phyloP scores from a whole-genome alignment of 768 basidiomycete genomes.

The Tulasnella sp. region DNA sequence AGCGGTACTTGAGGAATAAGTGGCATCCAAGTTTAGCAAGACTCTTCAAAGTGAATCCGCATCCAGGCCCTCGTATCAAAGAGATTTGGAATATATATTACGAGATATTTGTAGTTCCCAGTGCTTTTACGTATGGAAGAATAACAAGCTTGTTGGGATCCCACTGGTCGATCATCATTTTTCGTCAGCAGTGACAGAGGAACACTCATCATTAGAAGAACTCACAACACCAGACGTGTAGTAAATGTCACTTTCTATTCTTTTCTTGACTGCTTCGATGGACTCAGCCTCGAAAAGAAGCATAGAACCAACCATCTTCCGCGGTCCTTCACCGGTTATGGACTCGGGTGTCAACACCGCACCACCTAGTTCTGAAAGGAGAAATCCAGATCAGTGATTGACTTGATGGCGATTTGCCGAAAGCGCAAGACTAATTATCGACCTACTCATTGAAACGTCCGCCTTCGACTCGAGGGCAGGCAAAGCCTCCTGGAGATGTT shows the following conservation, averaged over 20 bases:
- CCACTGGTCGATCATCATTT: slow-evolving; percentile 50
- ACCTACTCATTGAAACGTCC: slow-evolving; percentile 37
- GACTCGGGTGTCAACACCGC: slow-evolving; percentile 60
- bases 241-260: slow-evolving; percentile 51
- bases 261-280: slow-evolving; percentile 52
- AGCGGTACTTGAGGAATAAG: no score
- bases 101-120: slow-evolving; percentile 9
- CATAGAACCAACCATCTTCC: slow-evolving; percentile 64
- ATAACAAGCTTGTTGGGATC: slow-evolving; percentile 59
- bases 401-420: neutral
- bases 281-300: slow-evolving; percentile 59
- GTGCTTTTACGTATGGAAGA: slow-evolving; percentile 46
- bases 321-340: slow-evolving; percentile 49
- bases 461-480: slow-evolving; percentile 39
- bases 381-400: neutral
- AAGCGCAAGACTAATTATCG: no score
- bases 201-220: slow-evolving; percentile 29
- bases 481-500: slow-evolving; percentile 54
- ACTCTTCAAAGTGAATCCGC: neutral
- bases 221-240: slow-evolving; percentile 52
- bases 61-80: no score
- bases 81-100: neutral
- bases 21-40: neutral
- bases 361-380: slow-evolving; percentile 57
- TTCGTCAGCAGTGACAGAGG: neutral